Evolutionary conservation across 2,329 filamentous ascomycete species (phyloP), one percentile per base, ranked within the genome.

Genomic region (Rutstroemia sp.): DNA sequence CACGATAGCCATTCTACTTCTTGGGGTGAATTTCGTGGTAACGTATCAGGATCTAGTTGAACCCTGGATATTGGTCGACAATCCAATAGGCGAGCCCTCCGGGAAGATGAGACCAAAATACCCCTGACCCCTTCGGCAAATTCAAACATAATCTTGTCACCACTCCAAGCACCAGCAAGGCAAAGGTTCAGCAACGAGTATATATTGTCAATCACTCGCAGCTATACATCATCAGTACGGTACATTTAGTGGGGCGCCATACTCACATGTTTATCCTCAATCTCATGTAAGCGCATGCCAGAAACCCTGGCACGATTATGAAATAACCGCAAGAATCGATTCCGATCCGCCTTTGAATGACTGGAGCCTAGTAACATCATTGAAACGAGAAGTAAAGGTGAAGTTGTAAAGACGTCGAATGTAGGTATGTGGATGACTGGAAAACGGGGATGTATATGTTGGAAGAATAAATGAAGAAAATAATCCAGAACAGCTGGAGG

Each of bases 341-440:
- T 64, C 27, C 62, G 59, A 56, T 68, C 66, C 7, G 51, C 52
- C 10, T 53, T 58, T 1, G 66, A 66, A 58, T 68, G 63, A 49
- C 63, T 64, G 12, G 65, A 66, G 3, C 66, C 66, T 7, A 68
- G 58, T 45, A 68, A 66, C 64, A 67, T 67, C 65, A 68, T 68
- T 2, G 62, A 59, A 2, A 65, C 49, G 5, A 68, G 50, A 18
- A 68, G 54, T 3, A 66, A 51, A 37, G 64, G 64, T 42, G 62
- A 58, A 25, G 58, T 56, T 18, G 52, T 59, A 39, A 66, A 67
- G 3, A 66, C 58, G 44, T 66, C 57, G 27, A 68, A 66, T 8
- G 66, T 67, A 8, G 66, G 66, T 10, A 66, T 54, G 49, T 68
- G 65, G 10, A 66, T 49, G 14, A 66, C 57, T 6, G 64, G 61